Conservation (phyloP, 495 filamentous ascomycete species). For the Pyronema domesticum region DNA sequence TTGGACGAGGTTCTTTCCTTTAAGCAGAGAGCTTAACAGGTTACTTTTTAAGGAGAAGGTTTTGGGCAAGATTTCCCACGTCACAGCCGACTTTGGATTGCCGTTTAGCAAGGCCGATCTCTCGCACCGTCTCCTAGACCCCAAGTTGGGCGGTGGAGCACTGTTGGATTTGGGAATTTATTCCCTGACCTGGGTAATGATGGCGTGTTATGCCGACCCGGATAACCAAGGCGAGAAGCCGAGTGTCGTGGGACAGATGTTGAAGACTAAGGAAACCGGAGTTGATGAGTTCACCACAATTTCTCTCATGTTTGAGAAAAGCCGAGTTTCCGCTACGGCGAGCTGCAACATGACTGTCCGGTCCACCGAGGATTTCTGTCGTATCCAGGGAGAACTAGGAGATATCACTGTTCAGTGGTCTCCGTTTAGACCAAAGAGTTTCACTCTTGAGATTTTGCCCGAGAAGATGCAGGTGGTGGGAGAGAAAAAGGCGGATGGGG, state of each 20-base stretch:
- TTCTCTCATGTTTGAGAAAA: constrained; percentile 56
- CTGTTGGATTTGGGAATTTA: constrained; percentile 79
- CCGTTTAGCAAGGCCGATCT: too few relatives aligned
- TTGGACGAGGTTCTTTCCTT: constrained; percentile 84
- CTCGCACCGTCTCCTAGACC: constrained; percentile 29
- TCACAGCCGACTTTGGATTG: constrained; percentile 44
- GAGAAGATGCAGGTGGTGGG: constrained; percentile 41
- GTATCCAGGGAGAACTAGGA: constrained; percentile 70
- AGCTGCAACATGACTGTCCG: constrained; percentile 43
- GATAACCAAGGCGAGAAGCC: constrained; percentile 42
- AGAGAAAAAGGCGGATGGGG: constrained; percentile 21
- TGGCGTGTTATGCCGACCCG: constrained; percentile 74
- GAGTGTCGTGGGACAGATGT: constrained; percentile 41
- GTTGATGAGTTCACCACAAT: constrained; percentile 71
- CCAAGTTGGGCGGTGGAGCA: constrained; percentile 68
- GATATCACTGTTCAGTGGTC: constrained; percentile 71
- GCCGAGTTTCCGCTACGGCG: constrained; percentile 63
- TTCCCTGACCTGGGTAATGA: constrained; percentile 68
- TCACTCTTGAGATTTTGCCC: constrained; percentile 39
- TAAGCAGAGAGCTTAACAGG: constrained; percentile 56
- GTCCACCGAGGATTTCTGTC: constrained; percentile 50
- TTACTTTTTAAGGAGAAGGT: constrained; percentile 42
- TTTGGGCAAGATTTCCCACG: constrained; percentile 62
- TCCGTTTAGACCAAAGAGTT: constrained; percentile 50
- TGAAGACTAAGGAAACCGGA: constrained; percentile 60